These are phyloP conservation scores for Blepharisma undulans DNA, from an alignment of 169 alveolate species.

Conservation along the genomic window DNA sequence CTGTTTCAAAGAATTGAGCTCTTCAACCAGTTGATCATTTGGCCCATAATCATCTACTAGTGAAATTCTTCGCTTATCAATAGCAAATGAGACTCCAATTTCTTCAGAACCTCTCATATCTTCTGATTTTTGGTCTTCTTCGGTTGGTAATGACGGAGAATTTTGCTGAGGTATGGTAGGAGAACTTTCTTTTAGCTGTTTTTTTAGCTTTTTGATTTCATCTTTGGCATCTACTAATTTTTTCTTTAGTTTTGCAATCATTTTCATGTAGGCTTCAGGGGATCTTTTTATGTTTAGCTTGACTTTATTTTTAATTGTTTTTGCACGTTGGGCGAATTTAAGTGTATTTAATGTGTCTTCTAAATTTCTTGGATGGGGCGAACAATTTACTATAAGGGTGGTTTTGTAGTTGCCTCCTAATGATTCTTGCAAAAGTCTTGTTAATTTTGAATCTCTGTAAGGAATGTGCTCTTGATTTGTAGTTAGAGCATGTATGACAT, in stretches of 20 bases:
- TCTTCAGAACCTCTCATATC: not conserved
- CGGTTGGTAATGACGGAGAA: not conserved
- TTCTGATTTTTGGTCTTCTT: not conserved
- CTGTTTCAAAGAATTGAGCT: not conserved
- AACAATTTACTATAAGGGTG: constrained; percentile 60
- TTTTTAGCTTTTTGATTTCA: not conserved
- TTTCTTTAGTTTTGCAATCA: not conserved
- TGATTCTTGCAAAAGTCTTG: constrained; percentile 74
- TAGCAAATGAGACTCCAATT: not conserved
- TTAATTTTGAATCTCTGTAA: constrained; percentile 74
- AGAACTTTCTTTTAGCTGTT: not conserved
- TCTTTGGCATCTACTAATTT: not conserved
- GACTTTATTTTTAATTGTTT: constrained; percentile 77
- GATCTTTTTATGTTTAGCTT: constrained; percentile 40
- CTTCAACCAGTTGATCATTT: not conserved
- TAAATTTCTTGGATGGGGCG: constrained; percentile 57
- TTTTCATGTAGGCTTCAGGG: not conserved
- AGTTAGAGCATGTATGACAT: constrained; percentile 63
- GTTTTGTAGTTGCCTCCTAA: constrained; percentile 81
- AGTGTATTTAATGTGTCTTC: constrained; percentile 73
- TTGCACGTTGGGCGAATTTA: constrained; percentile 83
- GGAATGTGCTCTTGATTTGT: constrained; percentile 61
- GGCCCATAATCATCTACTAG: not conserved
- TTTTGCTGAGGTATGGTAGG: too few relatives aligned
- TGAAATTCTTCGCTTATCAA: not conserved